Evolutionary conservation across 2,329 filamentous ascomycete species (phyloP).

Genomic region (Microascus cirrosus): DNA sequence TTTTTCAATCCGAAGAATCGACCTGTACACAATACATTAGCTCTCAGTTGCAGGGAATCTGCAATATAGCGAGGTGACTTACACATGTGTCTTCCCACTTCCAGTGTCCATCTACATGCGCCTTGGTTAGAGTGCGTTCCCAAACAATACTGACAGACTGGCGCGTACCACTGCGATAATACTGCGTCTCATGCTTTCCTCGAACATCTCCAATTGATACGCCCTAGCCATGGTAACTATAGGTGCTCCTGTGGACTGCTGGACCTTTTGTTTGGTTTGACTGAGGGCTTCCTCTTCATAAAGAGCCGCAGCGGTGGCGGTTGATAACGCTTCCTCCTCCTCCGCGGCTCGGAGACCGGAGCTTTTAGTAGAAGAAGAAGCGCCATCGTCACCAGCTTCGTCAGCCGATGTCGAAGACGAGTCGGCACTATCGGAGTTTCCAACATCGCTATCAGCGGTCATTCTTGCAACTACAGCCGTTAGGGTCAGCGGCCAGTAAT

Average conservation of each 20-base stretch:
- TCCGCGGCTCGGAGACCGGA: background rate
- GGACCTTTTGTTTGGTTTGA: constrained; percentile 16
- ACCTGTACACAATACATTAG: constrained; percentile 29
- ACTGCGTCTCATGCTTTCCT: constrained; percentile 56
- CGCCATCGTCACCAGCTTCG: background rate
- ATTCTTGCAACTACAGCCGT: background rate
- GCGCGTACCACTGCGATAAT: constrained; percentile 54
- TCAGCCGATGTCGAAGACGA: background rate
- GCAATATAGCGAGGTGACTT: constrained; percentile 17
- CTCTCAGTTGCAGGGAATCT: background rate
- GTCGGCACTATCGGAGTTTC: background rate
- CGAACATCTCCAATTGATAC: constrained; percentile 69
- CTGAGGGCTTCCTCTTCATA: background rate
- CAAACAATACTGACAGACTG: background rate
- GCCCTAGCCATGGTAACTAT: constrained; percentile 35
- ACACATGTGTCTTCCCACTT: constrained; percentile 71
- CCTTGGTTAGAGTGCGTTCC: background rate
- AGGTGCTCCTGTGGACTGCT: constrained; percentile 4
- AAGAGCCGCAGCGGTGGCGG: background rate
- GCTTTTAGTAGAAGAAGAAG: background rate
- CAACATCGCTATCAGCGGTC: background rate
- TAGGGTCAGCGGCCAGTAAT: background rate
- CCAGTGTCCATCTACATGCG: constrained; percentile 62
- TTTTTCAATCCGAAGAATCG: constrained; percentile 53
- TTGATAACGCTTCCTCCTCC: background rate